These are phyloP conservation scores for Malus asiatica DNA, from an alignment of 306 rosid genomes.

Conservation along the genomic window DNA sequence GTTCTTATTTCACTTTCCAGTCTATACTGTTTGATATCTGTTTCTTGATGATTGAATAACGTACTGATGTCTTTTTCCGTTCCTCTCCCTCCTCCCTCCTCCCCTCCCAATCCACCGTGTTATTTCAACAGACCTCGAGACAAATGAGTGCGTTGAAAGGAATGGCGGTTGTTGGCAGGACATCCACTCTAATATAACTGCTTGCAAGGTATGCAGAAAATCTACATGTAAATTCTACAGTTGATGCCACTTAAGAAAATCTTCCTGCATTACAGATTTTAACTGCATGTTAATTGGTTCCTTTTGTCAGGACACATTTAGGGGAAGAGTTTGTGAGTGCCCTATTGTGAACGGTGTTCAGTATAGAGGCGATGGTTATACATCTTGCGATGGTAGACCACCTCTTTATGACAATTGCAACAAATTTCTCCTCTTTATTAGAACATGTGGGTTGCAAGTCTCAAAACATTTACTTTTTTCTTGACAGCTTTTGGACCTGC, in stretches of 20 bases:
- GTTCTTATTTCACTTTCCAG: constrained; percentile 8
- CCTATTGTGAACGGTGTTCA: constrained; percentile 75
- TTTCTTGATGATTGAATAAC: background rate
- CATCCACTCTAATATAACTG: constrained; percentile 45
- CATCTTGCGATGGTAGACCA: constrained; percentile 61
- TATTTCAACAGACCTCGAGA: constrained; percentile 58
- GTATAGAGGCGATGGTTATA: constrained; percentile 82
- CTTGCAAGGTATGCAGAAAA: constrained; percentile 68
- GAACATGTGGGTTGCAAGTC: background rate
- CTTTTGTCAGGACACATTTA: constrained; percentile 70
- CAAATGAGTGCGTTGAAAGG: constrained; percentile 65
- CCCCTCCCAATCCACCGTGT: background rate
- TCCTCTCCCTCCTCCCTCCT: background rate
- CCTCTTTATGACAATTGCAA: background rate
- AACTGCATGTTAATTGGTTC: background rate
- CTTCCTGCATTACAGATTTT: background rate
- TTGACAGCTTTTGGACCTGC: constrained; percentile 88
- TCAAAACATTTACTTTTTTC: constrained; percentile 3
- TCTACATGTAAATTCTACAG: background rate
- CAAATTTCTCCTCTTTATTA: background rate
- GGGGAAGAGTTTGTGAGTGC: constrained; percentile 97
- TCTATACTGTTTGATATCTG: background rate
- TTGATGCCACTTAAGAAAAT: background rate
- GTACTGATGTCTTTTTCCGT: background rate
- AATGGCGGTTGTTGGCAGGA: constrained; percentile 94